Evolutionary conservation across 2,329 filamentous ascomycete genomes (phyloP).

Genomic region (Hirsutella minnesotensis): DNA sequence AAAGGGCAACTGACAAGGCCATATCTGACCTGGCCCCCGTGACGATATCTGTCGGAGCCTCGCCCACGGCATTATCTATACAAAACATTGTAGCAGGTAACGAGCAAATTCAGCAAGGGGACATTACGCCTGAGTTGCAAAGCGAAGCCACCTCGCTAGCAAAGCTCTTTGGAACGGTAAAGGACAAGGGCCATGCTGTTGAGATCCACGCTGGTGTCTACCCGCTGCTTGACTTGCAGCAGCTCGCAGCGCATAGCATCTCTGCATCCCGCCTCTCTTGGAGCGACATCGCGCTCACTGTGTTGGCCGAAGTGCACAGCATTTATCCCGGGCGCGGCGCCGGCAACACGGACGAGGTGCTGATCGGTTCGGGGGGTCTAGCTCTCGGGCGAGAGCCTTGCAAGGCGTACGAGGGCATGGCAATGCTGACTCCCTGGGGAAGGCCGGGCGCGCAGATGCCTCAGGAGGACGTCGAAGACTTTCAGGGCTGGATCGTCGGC

Average conservation of each 20-base stretch:
- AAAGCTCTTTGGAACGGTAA: constrained; percentile 14
- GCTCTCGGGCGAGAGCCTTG: constrained; percentile 66
- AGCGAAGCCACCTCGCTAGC: constrained; percentile 9
- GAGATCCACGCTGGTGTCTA: constrained; percentile 72
- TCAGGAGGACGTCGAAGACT: constrained; percentile 17
- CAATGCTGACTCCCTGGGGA: constrained; percentile 50
- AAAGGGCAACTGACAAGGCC: constrained; percentile 4
- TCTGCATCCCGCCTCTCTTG: constrained; percentile 29
- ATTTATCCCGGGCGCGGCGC: constrained; percentile 49
- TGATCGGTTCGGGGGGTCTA: constrained; percentile 57
- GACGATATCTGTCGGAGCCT: constrained; percentile 59
- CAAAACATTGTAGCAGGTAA: constrained; percentile 11
- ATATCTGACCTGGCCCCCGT: constrained; percentile 8
- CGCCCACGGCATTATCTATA: constrained; percentile 47
- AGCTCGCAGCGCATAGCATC: constrained; percentile 58
- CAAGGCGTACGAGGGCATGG: constrained; percentile 60
- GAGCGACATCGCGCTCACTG: constrained; percentile 50
- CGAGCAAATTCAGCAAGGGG: constrained; percentile 4
- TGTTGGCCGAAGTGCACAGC: constrained; percentile 61
- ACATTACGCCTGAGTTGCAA: constrained; percentile 7
- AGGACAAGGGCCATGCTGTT: constrained; percentile 30
- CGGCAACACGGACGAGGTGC: constrained; percentile 42
- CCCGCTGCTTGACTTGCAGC: constrained; percentile 65
- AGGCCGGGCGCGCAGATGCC: constrained; percentile 18
- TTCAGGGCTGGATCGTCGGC: constrained; percentile 54